phyloP scores from a whole-genome alignment of 306 rosid species.

The Pyrus bretschneideri region DNA sequence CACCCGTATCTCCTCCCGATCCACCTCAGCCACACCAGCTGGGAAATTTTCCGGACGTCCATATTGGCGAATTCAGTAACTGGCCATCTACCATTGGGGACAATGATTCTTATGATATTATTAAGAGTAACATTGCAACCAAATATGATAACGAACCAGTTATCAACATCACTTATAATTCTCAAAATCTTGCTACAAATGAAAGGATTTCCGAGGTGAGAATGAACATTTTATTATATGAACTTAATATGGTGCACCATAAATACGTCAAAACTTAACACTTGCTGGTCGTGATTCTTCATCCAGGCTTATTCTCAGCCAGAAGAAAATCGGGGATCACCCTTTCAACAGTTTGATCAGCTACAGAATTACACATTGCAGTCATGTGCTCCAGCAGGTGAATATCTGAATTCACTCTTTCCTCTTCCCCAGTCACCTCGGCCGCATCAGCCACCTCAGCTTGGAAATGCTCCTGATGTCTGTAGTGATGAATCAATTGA shows the following conservation, averaged over 20 bases:
- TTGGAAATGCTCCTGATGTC: not conserved
- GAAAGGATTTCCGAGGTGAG: slow-evolving; percentile 25
- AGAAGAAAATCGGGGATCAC: not conserved
- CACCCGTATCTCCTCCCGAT: not conserved
- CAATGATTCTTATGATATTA: not conserved
- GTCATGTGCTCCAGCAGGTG: not conserved
- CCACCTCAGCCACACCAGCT: not conserved
- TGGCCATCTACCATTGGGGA: not conserved
- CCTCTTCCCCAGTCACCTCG: not conserved
- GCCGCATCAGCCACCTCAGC: not conserved
- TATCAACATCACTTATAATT: not conserved
- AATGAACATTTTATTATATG: slow-evolving; percentile 1
- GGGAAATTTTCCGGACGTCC: not conserved
- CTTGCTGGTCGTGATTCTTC: slow-evolving; percentile 8
- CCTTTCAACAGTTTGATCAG: not conserved
- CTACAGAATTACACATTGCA: not conserved
- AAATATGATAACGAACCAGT: not conserved
- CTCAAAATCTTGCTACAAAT: not conserved
- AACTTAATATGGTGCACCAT: not conserved
- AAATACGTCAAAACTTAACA: slow-evolving; percentile 4
- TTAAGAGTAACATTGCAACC: not conserved
- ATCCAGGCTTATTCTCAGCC: slow-evolving; percentile 7
- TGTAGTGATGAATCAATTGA: not conserved
- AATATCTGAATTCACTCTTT: not conserved
- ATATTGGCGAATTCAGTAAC: not conserved